Evolutionary conservation across 2,329 filamentous ascomycete species (phyloP), one percentile per base, ranked within the genome.

Genomic region (Stachybotrys chlorohalonatus): DNA sequence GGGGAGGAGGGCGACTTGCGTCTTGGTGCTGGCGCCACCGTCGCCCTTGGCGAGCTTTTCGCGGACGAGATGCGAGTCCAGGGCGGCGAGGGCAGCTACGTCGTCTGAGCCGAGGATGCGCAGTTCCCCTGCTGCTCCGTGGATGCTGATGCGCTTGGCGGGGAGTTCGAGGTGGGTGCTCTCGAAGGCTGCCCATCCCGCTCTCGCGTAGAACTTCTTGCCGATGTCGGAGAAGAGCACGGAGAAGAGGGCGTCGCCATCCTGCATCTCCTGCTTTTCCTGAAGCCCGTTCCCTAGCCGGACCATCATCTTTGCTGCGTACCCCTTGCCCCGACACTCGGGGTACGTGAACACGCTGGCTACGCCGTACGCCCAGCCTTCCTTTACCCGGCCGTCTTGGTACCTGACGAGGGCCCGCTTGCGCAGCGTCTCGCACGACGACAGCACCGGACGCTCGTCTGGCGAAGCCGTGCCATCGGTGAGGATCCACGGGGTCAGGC

Each of bases 161-260:
- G 68, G 71, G 54, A 95, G 80, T 36, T 80, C 76, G 48, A 95
- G 76, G 67, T 96, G 91, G 1, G 80, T 76, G 56, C 89, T 93
- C 17, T 81, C 76, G 62, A 87, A 92, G 0, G 84, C 78, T 51
- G 83, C 78, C 92, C 92, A 96, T 49, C 90, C 90, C 59, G 83
- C 78, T 36, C 76, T 77, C 4, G 86, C 81, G 71, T 96, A 96
- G 70, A 91, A 96, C 46, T 75, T 74, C 75, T 90, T 87, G 17
- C 92, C 90, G 59, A 95, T 91, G 63, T 95, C 90, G 8, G 90
- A 95, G 70, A 85, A 96, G 8, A 96, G 76, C 7, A 95, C 81
- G 1, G 89, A 92, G 69, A 93, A 94, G 13, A 70, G 58, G 67
- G 77, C 66, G 52, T 73, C 70, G 31, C 64, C 61, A n/a, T 63